phyloP scores from a whole-genome alignment of 192 early-diverging fungal species.

The Coemansia sp. region DNA sequence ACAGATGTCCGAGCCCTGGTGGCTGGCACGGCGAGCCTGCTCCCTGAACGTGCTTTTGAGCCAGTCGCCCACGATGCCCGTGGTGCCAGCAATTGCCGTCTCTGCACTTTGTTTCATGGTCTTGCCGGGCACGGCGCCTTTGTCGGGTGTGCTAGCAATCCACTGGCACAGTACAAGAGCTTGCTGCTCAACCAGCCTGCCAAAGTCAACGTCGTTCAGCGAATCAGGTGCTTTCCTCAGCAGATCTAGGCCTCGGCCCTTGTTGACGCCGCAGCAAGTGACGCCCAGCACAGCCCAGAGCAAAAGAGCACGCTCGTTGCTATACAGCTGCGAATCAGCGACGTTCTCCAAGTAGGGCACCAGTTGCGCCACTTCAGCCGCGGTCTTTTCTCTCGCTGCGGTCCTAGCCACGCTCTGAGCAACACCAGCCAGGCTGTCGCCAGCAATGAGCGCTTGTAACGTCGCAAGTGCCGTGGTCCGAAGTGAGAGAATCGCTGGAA shows the following conservation, averaged over 20 bases:
- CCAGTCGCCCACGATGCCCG: constrained; percentile 13
- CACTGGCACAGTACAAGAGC: constrained; percentile 18
- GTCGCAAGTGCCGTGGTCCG: constrained; percentile 15
- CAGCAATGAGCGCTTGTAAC: constrained; percentile 5
- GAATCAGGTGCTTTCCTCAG: neutral
- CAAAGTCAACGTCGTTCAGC: neutral
- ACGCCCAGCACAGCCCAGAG: constrained; percentile 18
- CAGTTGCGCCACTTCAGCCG: neutral
- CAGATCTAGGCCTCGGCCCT: constrained; percentile 6
- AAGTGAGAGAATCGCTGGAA: constrained; percentile 1
- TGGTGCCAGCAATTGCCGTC: neutral
- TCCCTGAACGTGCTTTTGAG: constrained; percentile 35
- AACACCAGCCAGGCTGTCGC: neutral
- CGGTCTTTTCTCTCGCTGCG: constrained; percentile 14
- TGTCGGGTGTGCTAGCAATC: neutral
- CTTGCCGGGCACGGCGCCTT: neutral
- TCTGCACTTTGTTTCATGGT: neutral
- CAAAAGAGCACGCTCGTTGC: constrained; percentile 9
- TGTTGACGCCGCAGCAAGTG: constrained; percentile 15
- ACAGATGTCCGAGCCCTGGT: neutral
- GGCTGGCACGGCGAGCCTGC: constrained; percentile 13
- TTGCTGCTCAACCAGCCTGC: constrained; percentile 5
- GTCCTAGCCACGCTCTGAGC: constrained; percentile 4
- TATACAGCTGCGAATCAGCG: neutral
- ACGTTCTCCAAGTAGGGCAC: neutral